These are phyloP conservation scores for Zygosaccharomyces rouxii DNA, from an alignment of 805 yeast species.

Conservation along the genomic window DNA sequence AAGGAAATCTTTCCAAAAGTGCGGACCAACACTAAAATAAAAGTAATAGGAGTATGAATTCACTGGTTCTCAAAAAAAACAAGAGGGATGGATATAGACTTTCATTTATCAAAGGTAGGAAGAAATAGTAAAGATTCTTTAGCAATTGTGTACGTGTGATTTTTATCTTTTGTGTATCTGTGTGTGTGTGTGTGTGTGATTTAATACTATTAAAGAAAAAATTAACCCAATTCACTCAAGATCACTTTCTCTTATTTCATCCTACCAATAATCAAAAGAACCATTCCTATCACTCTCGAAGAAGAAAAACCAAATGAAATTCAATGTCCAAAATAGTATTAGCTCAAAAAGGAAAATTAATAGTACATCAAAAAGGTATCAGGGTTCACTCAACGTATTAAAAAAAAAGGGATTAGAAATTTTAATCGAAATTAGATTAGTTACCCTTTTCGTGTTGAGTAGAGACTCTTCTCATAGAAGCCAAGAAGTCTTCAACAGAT, in stretches of 20 bases:
- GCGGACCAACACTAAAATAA: slow-evolving; percentile 9
- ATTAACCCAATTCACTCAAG: background rate
- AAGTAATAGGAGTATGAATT: background rate
- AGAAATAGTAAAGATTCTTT: background rate
- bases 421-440: slow-evolving; percentile 35
- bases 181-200: slow-evolving; percentile 13
- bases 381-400: slow-evolving; percentile 1
- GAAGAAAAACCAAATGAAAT: background rate
- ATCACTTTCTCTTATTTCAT: background rate
- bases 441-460: slow-evolving; percentile 82
- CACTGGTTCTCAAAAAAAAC: background rate
- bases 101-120: background rate
- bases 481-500: slow-evolving; percentile 78
- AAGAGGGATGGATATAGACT: background rate
- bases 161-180: slow-evolving; percentile 7
- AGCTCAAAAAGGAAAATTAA: slow-evolving; percentile 1
- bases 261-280: background rate
- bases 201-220: background rate
- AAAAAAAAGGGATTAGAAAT: slow-evolving; percentile 6
- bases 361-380: slow-evolving; percentile 10
- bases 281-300: background rate
- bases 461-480: slow-evolving; percentile 84
- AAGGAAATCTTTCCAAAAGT: slow-evolving; percentile 3
- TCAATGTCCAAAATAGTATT: background rate
- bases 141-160: slow-evolving; percentile 3